A percentile compares a stretch with the other conserved stretches of the same genome.
phyloP scores from a whole-genome alignment of 2,329 filamentous ascomycete genomes.

The Fusarium kyushuense region DNA sequence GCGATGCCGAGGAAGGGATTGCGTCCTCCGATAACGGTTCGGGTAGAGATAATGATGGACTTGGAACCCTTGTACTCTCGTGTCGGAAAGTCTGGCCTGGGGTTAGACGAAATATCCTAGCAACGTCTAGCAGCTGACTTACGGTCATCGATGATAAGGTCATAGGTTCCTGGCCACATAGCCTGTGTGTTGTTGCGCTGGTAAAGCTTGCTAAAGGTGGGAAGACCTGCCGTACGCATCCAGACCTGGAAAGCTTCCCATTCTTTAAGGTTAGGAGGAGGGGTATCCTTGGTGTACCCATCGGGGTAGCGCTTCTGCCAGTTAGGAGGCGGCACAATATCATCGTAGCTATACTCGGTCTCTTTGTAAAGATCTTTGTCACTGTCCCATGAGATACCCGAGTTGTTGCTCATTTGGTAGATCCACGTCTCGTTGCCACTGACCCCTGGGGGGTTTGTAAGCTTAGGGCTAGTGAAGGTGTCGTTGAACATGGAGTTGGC shows the following conservation, averaged over 20 bases:
- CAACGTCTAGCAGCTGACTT: slow-evolving; percentile 55
- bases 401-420: slow-evolving; percentile 82
- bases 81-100: slow-evolving; percentile 79
- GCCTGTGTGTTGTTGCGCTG: slow-evolving; percentile 79
- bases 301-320: slow-evolving; percentile 79
- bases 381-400: slow-evolving; percentile 85
- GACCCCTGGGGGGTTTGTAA: slow-evolving; percentile 62
- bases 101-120: slow-evolving; percentile 10
- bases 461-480: slow-evolving; percentile 76
- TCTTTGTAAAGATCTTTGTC: slow-evolving; percentile 83
- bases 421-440: slow-evolving; percentile 55
- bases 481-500: slow-evolving; percentile 99
- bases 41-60: slow-evolving; percentile 87
- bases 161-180: slow-evolving; percentile 80
- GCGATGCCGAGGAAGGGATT: slow-evolving; percentile 97
- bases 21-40: slow-evolving; percentile 92
- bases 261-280: slow-evolving; percentile 77
- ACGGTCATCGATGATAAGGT: slow-evolving; percentile 83
- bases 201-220: slow-evolving; percentile 93
- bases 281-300: slow-evolving; percentile 73
- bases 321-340: slow-evolving; percentile 87
- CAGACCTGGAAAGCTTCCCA: slow-evolving; percentile 95
- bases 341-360: slow-evolving; percentile 71
- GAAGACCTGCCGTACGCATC: slow-evolving; percentile 97
- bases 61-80: slow-evolving; percentile 86